Base-by-base conservation (phyloP, 1,139 yeast genomes). In the Geotrichum bryndzae region DNA sequence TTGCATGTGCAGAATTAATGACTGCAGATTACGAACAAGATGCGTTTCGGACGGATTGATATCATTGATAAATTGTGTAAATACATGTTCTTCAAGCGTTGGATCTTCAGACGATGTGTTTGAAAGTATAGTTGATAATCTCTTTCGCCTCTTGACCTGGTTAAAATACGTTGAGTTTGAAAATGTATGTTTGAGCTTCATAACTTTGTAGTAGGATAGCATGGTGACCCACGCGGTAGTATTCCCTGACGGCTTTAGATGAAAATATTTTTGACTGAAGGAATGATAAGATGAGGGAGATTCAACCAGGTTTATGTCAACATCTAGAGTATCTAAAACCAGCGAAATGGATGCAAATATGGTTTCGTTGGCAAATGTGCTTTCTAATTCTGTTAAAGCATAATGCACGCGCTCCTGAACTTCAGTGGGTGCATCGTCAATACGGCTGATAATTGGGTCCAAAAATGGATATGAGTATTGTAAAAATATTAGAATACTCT, bases 401-500 rank as follows among this genome's bases (percentile, higher is more conserved):
- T 41, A 45, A 22, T 8, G 15, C 23, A 57, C 18, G 4, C 48
- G 54, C 13, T 60, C 59, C 45, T 56, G 62, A 6, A 56, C 50
- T 25, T 60, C 53, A 8, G 25, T 22, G 5, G 59, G 57, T 8
- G 59, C 57, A 13, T 56, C 57, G 41, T 60, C 62, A 18, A 60
- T 53, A n/a, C 31, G 23, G 15, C 48, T 53, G 13, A 51, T 33
- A n/a, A 57, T 41, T 27, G 53, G 45, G 5, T 23, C 38, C 53
- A 53, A 48, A 35, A 60, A 60, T 6, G 62, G 62, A 33, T 46
- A 50, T n/a, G 62, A 51, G 38, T 50, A 54, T 25, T 57, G 62
- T 8, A 57, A 3, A 51, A 60, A 60, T 6, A 57, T 54, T 18
- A 60, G 45, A 13, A 57, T 10, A 38, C 41, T 48, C 13, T 60